Percentiles rank a stretch among this genome's conserved stretches.
These are phyloP conservation scores for Lecanicillium sp. DNA, from an alignment of 2,329 filamentous ascomycete genomes.

Conservation along the genomic window DNA sequence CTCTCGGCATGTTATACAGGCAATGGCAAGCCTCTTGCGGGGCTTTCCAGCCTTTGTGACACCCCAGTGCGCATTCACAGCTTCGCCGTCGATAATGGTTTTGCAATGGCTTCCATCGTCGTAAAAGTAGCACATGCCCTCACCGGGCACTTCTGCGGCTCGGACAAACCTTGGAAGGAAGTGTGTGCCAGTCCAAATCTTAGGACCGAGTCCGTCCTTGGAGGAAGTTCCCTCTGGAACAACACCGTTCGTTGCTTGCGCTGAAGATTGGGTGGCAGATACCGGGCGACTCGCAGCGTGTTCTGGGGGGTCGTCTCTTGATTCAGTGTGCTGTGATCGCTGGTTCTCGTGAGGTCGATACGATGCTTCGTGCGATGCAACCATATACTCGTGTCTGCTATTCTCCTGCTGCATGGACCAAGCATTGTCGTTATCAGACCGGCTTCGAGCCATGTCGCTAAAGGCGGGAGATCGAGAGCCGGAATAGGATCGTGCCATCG, in stretches of 20 bases:
- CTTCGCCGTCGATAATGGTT: constrained; percentile 76
- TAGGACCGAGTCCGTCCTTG: constrained; percentile 56
- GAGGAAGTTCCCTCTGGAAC: constrained; percentile 36
- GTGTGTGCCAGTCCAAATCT: constrained; percentile 62
- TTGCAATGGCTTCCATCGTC: constrained; percentile 79
- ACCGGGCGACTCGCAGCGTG: constrained; percentile 17
- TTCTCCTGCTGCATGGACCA: constrained; percentile 33
- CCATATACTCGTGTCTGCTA: constrained; percentile 36
- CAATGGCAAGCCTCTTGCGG: constrained; percentile 81
- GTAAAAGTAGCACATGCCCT: constrained; percentile 79
- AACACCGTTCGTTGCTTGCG: constrained; percentile 18
- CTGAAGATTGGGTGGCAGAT: too few relatives aligned
- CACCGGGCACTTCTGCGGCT: constrained; percentile 62
- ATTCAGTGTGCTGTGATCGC: constrained; percentile 22
- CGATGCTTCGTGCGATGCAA: constrained; percentile 31
- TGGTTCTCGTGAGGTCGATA: constrained; percentile 28
- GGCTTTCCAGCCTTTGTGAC: constrained; percentile 92
- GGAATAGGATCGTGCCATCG: constrained; percentile 27
- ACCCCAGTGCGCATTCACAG: constrained; percentile 86
- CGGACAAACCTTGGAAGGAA: constrained; percentile 60
- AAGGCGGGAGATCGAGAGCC: constrained; percentile 37
- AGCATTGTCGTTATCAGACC: constrained; percentile 25
- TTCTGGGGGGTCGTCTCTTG: constrained; percentile 15
- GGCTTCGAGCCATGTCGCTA: constrained; percentile 27
- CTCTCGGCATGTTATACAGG: constrained; percentile 87